phyloP scores from a whole-genome alignment of 768 basidiomycete species.

The Tulasnella sp. region DNA sequence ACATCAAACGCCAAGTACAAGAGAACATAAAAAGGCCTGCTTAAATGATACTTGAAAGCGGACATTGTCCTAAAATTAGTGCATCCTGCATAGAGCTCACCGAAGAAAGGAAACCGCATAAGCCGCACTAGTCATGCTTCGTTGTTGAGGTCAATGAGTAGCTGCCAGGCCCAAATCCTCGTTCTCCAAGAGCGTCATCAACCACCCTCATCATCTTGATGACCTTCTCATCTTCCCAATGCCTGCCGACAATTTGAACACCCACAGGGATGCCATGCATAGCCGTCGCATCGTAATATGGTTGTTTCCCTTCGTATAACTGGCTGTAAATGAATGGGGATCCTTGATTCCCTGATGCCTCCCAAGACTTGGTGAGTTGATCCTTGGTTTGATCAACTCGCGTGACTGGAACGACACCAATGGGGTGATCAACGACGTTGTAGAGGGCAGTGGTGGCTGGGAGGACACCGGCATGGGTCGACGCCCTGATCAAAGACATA shows the following conservation, averaged over 20 bases:
- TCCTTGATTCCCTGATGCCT: constrained; percentile 34
- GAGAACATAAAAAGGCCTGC: no score
- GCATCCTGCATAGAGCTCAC: no score
- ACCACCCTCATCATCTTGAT: constrained; percentile 69
- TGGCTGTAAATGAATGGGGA: constrained; percentile 50
- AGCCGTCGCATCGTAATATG: constrained; percentile 52
- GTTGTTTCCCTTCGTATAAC: constrained; percentile 38
- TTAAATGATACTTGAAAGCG: no score
- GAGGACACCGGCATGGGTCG: constrained; percentile 39
- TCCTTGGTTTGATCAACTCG: constrained; percentile 59
- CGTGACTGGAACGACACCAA: constrained; percentile 65
- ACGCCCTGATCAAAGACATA: not conserved
- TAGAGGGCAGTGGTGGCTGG: constrained; percentile 53
- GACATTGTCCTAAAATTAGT: no score
- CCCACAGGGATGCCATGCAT: constrained; percentile 74
- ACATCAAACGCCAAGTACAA: no score
- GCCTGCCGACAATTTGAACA: constrained; percentile 69
- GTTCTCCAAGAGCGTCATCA: constrained; percentile 51
- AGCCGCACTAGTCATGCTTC: no score
- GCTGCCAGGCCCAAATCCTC: constrained; percentile 53
- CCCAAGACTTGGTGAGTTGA: constrained; percentile 49
- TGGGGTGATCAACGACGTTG: constrained; percentile 65
- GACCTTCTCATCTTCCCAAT: constrained; percentile 79
- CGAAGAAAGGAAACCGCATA: no score
- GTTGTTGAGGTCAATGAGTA: not conserved